These are phyloP conservation scores for Coelastrella sp. DNA, from an alignment of 139 green algal species.

Conservation along the genomic window DNA sequence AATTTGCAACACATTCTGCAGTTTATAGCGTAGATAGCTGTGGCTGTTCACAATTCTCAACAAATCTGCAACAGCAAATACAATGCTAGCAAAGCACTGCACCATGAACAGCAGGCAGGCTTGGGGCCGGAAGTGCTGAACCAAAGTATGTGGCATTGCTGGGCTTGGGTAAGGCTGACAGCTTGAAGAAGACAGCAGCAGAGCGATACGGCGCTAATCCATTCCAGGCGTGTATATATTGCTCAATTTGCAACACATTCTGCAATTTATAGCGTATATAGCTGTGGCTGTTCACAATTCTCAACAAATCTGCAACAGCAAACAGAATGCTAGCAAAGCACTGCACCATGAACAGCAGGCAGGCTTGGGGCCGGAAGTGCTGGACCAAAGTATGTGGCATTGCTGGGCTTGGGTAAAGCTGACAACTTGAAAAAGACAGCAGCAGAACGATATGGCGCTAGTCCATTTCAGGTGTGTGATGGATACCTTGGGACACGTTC, in stretches of 20 bases:
- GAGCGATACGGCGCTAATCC: slow-evolving; percentile 67
- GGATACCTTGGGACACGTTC: too few species aligned
- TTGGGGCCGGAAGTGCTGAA: slow-evolving; percentile 22
- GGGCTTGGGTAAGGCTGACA: slow-evolving; percentile 78
- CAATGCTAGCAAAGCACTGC: slow-evolving; percentile 36
- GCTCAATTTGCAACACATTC: too few species aligned
- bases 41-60: too few species aligned
- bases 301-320: too few species aligned
- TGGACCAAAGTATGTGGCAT: slow-evolving; percentile 59
- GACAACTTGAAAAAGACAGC: slow-evolving; percentile 52
- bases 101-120: slow-evolving; percentile 5
- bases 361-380: slow-evolving; percentile 26
- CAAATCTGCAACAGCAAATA: too few species aligned
- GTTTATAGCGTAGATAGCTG: too few species aligned
- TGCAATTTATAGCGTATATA: too few species aligned
- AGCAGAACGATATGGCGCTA: slow-evolving; percentile 66
- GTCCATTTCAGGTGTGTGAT: slow-evolving; percentile 59
- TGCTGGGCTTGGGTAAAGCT: slow-evolving; percentile 83
- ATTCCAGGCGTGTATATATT: slow-evolving; percentile 57
- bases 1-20: too few species aligned
- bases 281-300: too few species aligned
- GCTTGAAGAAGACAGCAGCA: slow-evolving; percentile 43
- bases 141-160: slow-evolving; percentile 72
- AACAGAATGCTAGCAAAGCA: slow-evolving; percentile 38
- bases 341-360: neutral